Percentiles rank a stretch among this genome's conserved stretches.
These are phyloP conservation scores for Stipa capillata DNA, from an alignment of 176 grass and related monocot genomes.

Conservation along the genomic window DNA sequence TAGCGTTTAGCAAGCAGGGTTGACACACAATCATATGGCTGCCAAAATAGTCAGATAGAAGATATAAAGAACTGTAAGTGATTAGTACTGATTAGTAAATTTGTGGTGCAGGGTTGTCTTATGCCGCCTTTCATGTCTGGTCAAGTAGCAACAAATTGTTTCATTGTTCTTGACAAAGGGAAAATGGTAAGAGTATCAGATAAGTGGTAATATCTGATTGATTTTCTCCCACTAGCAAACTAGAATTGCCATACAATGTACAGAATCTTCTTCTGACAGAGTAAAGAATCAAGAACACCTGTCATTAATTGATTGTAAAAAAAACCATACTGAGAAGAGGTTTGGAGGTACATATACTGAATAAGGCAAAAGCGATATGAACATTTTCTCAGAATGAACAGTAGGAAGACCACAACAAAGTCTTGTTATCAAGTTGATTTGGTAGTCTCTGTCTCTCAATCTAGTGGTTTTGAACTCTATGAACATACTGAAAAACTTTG, in stretches of 20 bases:
- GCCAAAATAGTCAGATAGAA: not conserved
- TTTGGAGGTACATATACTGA: not conserved
- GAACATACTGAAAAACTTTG: not conserved
- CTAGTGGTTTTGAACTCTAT: not conserved
- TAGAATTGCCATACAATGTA: not conserved
- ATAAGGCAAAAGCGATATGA: not conserved
- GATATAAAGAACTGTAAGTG: not conserved
- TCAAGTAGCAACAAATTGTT: not conserved
- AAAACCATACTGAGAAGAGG: not conserved
- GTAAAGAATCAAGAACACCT: not conserved
- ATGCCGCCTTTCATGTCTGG: not conserved
- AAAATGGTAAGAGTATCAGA: not conserved
- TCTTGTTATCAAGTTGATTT: not conserved
- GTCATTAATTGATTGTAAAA: not conserved
- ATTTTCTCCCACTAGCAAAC: not conserved
- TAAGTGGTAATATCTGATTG: not conserved
- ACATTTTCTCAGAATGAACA: not conserved
- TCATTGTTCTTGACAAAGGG: not conserved
- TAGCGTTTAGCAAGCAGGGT: constrained; percentile 24
- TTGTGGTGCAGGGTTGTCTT: not conserved
- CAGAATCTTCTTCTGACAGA: not conserved
- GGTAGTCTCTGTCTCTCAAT: not conserved
- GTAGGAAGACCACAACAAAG: not conserved
- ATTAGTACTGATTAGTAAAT: not conserved
- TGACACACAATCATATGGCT: constrained; percentile 12